These are phyloP conservation scores for Ashbya aceris DNA, from an alignment of 1,139 yeast species.

Conservation along the genomic window DNA sequence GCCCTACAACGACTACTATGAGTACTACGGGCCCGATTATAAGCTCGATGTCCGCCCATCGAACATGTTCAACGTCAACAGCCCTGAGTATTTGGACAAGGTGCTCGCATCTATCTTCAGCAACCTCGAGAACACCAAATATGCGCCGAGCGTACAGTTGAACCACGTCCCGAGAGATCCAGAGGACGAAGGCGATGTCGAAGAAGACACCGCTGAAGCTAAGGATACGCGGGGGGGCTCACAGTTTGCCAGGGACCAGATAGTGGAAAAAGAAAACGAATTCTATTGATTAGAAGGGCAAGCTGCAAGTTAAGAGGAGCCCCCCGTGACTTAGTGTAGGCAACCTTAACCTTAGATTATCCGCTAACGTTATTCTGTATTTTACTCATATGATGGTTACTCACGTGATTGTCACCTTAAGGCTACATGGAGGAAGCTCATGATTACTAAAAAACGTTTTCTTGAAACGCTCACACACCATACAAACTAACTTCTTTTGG, in stretches of 20 bases:
- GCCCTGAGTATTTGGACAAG: constrained; percentile 85
- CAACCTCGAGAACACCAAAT: constrained; percentile 79
- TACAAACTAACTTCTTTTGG: no score
- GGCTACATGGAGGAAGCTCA: no score
- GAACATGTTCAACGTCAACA: constrained; percentile 93
- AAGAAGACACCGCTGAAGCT: constrained; percentile 64
- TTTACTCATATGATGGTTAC: no score
- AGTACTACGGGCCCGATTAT: constrained; percentile 95
- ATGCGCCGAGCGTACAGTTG: constrained; percentile 94
- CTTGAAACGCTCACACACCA: no score
- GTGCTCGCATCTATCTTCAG: constrained; percentile 67
- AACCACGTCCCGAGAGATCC: constrained; percentile 80
- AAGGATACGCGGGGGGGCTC: constrained; percentile 90
- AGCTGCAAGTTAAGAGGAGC: no score
- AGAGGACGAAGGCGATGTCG: constrained; percentile 76
- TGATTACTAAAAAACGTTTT: no score
- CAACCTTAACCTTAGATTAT: no score
- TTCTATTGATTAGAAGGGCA: constrained; percentile 33
- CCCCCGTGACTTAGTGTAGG: no score
- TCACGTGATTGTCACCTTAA: no score
- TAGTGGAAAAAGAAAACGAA: constrained; percentile 56
- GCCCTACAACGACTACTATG: constrained; percentile 94
- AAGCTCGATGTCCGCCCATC: constrained; percentile 88
- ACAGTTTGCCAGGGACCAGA: constrained; percentile 69
- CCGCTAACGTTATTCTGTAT: no score